These are phyloP conservation scores for Trichoderma atrobrunneum DNA, from an alignment of 2,329 filamentous ascomycete genomes.

Conservation along the genomic window DNA sequence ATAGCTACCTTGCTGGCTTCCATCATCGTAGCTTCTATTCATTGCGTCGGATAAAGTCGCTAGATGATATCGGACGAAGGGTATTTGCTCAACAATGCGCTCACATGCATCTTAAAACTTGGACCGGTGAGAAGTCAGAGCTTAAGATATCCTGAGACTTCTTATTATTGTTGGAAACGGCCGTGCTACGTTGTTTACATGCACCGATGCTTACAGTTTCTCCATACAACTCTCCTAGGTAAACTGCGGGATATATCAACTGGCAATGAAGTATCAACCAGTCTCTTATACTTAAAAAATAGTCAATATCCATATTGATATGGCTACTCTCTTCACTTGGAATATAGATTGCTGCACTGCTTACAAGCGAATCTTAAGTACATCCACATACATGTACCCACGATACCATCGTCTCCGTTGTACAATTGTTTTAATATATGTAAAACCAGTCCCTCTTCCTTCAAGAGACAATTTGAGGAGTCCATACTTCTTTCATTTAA, in stretches of 20 bases:
- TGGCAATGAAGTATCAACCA: no score
- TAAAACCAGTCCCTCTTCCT: not conserved
- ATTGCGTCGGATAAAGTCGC: not conserved
- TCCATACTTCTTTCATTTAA: not conserved
- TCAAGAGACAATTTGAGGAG: fast-evolving
- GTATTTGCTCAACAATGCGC: not conserved
- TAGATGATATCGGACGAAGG: not conserved
- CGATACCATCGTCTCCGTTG: not conserved
- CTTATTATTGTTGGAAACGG: not conserved
- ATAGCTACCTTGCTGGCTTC: not conserved
- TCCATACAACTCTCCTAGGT: not conserved
- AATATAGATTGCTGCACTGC: not conserved
- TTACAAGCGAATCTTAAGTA: not conserved
- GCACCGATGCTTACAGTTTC: not conserved
- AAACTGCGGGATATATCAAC: not conserved
- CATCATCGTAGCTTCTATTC: not conserved
- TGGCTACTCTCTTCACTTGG: not conserved
- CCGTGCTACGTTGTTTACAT: not conserved
- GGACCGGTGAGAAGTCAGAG: not conserved
- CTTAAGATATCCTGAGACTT: not conserved
- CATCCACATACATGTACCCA: not conserved
- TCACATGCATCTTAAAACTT: not conserved
- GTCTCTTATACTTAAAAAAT: no score
- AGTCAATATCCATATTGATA: no score
- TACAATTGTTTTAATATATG: not conserved